Conservation (phyloP, 2,329 filamentous ascomycete species). For the Fusarium coffeatum region DNA sequence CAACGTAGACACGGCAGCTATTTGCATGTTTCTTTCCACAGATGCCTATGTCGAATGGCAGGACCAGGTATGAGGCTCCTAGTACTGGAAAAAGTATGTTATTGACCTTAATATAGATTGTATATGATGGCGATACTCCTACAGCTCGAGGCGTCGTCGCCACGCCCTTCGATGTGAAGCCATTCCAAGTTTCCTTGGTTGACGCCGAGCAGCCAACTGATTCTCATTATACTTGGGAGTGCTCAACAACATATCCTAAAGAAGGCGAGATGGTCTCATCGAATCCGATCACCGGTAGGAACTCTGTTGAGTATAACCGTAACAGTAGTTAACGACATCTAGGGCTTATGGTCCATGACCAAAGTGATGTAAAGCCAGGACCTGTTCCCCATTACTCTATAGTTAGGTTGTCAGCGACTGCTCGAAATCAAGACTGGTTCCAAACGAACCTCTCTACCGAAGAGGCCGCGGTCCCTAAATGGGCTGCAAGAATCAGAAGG, state of each 20-base stretch:
- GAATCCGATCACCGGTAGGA: constrained; percentile 42
- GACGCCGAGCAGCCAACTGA: constrained; percentile 35
- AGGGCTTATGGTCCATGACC: constrained; percentile 61
- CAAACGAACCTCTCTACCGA: constrained; percentile 59
- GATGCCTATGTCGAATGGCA: constrained; percentile 70
- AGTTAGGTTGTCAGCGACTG: constrained; percentile 64
- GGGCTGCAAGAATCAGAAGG: constrained; percentile 61
- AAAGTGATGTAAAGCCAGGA: constrained; percentile 38
- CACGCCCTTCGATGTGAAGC: constrained; percentile 61
- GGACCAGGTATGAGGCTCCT: constrained; percentile 54
- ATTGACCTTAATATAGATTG: constrained; percentile 53
- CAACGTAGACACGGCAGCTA: constrained; percentile 56
- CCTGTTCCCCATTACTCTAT: constrained; percentile 62
- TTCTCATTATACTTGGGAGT: constrained; percentile 57
- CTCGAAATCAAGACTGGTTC: constrained; percentile 64
- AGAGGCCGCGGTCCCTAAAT: constrained; percentile 52
- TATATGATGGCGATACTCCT: constrained; percentile 52
- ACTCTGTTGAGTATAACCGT: background rate
- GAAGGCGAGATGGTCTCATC: constrained; percentile 50
- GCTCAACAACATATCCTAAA: constrained; percentile 59
- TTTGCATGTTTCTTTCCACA: constrained; percentile 62
- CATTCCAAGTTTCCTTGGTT: constrained; percentile 62
- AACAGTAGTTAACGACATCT: constrained; percentile 3
- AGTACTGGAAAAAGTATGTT: accelerated
- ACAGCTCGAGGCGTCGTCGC: constrained; percentile 65